Evolutionary conservation across 441 rosid genomes (phyloP).

Genomic region (Codiaeum variegatum): DNA sequence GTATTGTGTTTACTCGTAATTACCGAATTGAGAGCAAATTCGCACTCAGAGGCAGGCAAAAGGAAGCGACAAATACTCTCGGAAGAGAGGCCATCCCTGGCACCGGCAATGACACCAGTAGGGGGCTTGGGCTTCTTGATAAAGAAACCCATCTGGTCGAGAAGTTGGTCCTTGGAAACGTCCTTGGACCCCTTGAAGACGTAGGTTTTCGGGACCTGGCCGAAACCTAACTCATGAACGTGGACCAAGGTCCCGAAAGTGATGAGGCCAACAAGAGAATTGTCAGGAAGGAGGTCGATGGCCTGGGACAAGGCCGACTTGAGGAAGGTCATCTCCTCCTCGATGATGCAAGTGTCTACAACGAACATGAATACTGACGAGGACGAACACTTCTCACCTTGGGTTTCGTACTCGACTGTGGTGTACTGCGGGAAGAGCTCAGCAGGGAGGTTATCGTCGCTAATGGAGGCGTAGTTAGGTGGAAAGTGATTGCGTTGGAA

Average conservation of each 20-base stretch:
- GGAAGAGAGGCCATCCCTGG: conserved; percentile 74
- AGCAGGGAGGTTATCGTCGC: conserved; percentile 71
- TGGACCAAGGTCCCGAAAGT: conserved; percentile 70
- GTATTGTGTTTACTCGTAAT: not conserved
- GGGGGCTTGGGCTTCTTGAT: conserved; percentile 69
- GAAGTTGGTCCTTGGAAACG: conserved; percentile 66
- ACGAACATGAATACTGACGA: conserved; percentile 68
- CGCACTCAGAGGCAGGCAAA: conserved; percentile 78
- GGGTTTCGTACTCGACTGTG: conserved; percentile 70
- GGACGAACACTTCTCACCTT: conserved; percentile 33
- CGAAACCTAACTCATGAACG: conserved; percentile 81
- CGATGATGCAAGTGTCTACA: conserved; percentile 73
- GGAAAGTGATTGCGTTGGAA: conserved; percentile 84
- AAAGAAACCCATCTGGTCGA: conserved; percentile 76
- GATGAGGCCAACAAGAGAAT: conserved; percentile 69
- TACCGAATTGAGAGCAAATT: conserved; percentile 76
- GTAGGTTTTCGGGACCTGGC: conserved; percentile 63
- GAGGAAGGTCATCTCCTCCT: conserved; percentile 74
- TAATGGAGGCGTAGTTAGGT: conserved; percentile 58
- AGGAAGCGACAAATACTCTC: conserved; percentile 85
- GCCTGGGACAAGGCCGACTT: conserved; percentile 79
- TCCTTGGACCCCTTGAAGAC: conserved; percentile 81
- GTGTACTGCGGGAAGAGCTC: conserved; percentile 87
- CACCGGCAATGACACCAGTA: conserved; percentile 79
- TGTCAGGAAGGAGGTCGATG: conserved; percentile 60